A percentile compares a stretch with the other conserved stretches of the same genome.
Evolutionary conservation across 371 early-diverging fungal genomes (phyloP).

Genomic region (Thermomucor indicae-seudaticae): DNA sequence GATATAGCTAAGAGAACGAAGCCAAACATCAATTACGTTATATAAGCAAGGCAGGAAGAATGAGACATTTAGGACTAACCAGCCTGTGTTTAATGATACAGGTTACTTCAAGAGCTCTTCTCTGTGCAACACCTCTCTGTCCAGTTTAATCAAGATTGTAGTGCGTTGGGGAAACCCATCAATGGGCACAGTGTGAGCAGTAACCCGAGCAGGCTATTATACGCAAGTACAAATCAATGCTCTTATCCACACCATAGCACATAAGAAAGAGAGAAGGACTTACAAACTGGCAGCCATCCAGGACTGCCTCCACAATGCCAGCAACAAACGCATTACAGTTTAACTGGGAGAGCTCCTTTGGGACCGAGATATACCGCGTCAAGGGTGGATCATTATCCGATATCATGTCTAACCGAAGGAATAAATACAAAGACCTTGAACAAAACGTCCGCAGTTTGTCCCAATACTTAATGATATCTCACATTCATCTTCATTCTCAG

Average conservation of each 20-base stretch:
- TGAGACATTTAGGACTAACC: no score
- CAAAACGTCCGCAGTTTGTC: background rate
- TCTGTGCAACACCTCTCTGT: conserved; percentile 72
- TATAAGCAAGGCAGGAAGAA: no score
- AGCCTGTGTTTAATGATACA: no score
- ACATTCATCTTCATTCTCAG: conserved; percentile 95
- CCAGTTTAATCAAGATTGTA: conserved; percentile 93
- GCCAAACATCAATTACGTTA: no score
- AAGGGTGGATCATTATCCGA: conserved; percentile 92
- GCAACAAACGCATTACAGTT: conserved; percentile 93
- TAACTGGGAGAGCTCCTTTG: conserved; percentile 86
- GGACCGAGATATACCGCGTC: conserved; percentile 87
- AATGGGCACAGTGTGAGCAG: conserved; percentile 88
- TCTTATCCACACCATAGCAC: no score
- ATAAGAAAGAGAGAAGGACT: no score
- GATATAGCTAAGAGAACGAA: no score
- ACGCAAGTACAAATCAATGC: no score
- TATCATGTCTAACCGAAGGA: conserved; percentile 96
- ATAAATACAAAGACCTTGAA: no score
- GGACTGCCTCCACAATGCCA: conserved; percentile 92
- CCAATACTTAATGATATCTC: conserved; percentile 8
- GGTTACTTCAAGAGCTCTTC: conserved; percentile 69
- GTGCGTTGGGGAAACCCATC: conserved; percentile 91
- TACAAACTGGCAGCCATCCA: conserved; percentile 91
- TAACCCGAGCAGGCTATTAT: conserved; percentile 84